Base-by-base conservation (phyloP, 345 rosid genomes). In the Viola odorata region DNA sequence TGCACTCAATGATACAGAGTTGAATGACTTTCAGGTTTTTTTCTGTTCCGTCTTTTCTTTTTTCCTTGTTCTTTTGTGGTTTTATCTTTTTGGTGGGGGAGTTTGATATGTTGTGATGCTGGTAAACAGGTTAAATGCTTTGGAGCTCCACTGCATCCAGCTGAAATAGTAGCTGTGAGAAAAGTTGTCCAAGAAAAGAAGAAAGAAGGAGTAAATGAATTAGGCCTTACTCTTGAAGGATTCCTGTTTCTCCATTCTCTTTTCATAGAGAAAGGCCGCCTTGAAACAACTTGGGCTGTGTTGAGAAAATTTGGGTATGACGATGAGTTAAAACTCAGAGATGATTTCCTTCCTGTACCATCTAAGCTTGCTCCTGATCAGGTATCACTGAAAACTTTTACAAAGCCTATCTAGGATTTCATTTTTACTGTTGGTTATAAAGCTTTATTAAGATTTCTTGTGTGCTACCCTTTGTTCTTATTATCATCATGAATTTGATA, bases 251-350 rank as follows among this genome's bases (percentile, higher is more conserved):
- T 89, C 45, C 87, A 83, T 77, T 70, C 91, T 50, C 89, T 89
- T 67, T 89, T 89, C 61, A 86, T 89, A 57, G 94, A 89, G 58
- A 86, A 78, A 70, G 91, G 96, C 36, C 89, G 87, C 39, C 78
- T 80, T 62, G 96, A 89, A 77, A 83, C 91, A 57, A 79, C 86
- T 66, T 89, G 96, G 96, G 75, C 87, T 66, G 89, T 89, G 59
- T 70, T 89, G 68, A 84, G 96, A 69, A 84, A 83, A 77, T 89
- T 78, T 71, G 94, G 94, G 58, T 89, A 86, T 72, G 74, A 78
- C 53, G 85, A 83, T 68, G 74, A 77, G 50, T 75, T 89, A 69
- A 85, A 81, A 74, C 77, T 89, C 56, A 84, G 77, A 71, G 74
- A 80, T 66, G 85, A 84, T 69, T 74, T 73, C 58, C 81, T 89